Evolutionary conservation across 2,329 filamentous ascomycete genomes (phyloP).

Genomic region (Pyricularia grisea): DNA sequence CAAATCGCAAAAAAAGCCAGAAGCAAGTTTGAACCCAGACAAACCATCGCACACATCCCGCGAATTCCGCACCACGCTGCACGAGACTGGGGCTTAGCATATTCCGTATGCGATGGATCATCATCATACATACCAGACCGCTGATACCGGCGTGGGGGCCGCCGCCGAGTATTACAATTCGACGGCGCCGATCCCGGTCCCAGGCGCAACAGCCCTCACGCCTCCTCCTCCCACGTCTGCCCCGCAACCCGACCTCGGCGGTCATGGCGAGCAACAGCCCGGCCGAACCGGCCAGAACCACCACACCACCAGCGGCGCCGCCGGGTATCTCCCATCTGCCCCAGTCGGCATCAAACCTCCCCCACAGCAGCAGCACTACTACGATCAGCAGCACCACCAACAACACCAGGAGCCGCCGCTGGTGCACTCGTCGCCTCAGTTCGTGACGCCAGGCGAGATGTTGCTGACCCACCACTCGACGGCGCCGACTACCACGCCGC

Average conservation of each 20-base stretch:
- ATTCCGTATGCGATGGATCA: background rate
- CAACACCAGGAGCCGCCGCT: slow-evolving; percentile 1
- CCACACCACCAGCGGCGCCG: background rate
- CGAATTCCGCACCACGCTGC: background rate
- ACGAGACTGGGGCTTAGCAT: background rate
- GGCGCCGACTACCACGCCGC: slow-evolving; percentile 6
- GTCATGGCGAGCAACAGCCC: background rate
- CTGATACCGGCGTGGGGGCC: background rate
- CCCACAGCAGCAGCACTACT: background rate
- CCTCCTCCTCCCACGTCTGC: background rate
- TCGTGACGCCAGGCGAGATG: background rate
- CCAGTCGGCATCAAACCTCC: background rate
- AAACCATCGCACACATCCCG: background rate
- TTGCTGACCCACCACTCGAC: slow-evolving; percentile 8
- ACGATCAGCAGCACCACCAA: background rate
- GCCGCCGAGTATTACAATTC: slow-evolving; percentile 3
- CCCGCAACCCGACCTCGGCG: background rate
- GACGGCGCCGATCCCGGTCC: background rate
- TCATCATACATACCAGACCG: background rate
- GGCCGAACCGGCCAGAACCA: background rate
- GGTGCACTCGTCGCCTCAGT: slow-evolving; percentile 1
- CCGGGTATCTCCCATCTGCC: background rate
- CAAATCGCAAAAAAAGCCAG: background rate
- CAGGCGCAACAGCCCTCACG: background rate
- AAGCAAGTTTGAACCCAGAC: background rate